Evolutionary conservation across 2,329 filamentous ascomycete species (phyloP), one percentile per base, ranked within the genome.

Genomic region (Microdochium nivale): DNA sequence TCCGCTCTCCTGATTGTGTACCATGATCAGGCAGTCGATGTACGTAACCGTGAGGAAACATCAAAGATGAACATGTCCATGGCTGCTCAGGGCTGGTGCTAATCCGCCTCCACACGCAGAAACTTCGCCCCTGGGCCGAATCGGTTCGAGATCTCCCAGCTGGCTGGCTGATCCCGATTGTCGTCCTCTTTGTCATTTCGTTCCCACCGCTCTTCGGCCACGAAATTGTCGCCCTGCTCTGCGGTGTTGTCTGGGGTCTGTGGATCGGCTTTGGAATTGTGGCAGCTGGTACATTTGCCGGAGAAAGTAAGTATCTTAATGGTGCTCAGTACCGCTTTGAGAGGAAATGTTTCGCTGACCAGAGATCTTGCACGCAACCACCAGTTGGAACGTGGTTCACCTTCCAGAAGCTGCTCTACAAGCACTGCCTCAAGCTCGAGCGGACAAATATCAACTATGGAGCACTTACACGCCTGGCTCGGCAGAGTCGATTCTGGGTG

Each of bases 161-260:
- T 13, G 70, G 70, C 7, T 72, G 65, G 59, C 43, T 72, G 7
- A 71, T 72, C 44, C 69, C 69, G 5, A 65, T 72, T 37, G 60
- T 59, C 25, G 65, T 72, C 21, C 56, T 72, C 25, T 61, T 72
- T 47, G 44, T 66, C 33, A 67, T 72, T 35, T 71, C 69, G 2
- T 70, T 72, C 50, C 70, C 70, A 3, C 69, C 69, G 1, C 58
- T 72, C 13, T 72, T 72, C 50, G 70, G 70, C 16, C 70, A 72
- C 52, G 70, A 72, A 52, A 59, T 72, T 40, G 57, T 72, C 44
- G 69, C 65, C n/a, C 57, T 72, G 19, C 54, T 72, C n/a, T 68
- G 65, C 49, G 70, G 70, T 56, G 65, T 71, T 0, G 68, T 72
- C 7, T 72, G 68, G 50, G 69, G 69, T 2, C 55, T 72, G 5